Evolutionary conservation across 2,329 filamentous ascomycete genomes (phyloP).

Genomic region (Microdochium bolleyi): DNA sequence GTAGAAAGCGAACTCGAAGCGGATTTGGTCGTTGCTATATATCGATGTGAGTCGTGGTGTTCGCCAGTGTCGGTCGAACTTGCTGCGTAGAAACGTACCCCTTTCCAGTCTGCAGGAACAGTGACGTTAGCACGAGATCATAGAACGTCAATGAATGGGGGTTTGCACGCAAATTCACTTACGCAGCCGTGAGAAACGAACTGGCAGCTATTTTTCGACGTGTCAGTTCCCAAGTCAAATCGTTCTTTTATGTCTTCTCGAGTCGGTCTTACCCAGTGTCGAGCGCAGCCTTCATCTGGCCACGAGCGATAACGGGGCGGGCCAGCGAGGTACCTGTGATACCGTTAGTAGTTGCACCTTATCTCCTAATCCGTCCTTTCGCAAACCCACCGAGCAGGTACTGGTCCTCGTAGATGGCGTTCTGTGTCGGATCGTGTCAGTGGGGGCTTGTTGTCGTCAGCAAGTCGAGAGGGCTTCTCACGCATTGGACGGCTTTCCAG

Average conservation of each 20-base stretch:
- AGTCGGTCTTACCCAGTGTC: slow-evolving; percentile 6
- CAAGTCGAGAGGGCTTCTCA: neutral
- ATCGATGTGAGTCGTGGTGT: neutral
- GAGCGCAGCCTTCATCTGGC: slow-evolving; percentile 53
- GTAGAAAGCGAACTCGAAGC: slow-evolving; percentile 41
- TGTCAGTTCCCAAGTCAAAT: neutral
- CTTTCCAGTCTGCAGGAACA: slow-evolving; percentile 20
- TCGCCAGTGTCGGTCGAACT: neutral
- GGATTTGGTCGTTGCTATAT: slow-evolving; percentile 1
- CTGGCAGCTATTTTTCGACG: slow-evolving; percentile 48
- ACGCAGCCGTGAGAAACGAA: slow-evolving; percentile 44
- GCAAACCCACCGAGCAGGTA: slow-evolving; percentile 31
- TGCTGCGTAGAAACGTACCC: neutral
- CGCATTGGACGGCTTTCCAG: slow-evolving; percentile 4
- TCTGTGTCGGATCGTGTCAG: slow-evolving; percentile 20
- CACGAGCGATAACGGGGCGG: slow-evolving; percentile 62
- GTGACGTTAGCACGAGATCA: slow-evolving; percentile 23
- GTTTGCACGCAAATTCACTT: slow-evolving; percentile 19
- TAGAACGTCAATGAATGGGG: neutral
- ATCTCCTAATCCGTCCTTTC: slow-evolving; percentile 6
- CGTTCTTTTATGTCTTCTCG: neutral
- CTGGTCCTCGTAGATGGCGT: slow-evolving; percentile 60
- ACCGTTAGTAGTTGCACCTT: slow-evolving; percentile 7
- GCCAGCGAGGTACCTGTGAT: slow-evolving; percentile 52
- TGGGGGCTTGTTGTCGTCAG: no score